Evolutionary conservation across 2,329 filamentous ascomycete genomes (phyloP), one percentile per base, ranked within the genome.

Genomic region (Aspergillus costaricaensis): DNA sequence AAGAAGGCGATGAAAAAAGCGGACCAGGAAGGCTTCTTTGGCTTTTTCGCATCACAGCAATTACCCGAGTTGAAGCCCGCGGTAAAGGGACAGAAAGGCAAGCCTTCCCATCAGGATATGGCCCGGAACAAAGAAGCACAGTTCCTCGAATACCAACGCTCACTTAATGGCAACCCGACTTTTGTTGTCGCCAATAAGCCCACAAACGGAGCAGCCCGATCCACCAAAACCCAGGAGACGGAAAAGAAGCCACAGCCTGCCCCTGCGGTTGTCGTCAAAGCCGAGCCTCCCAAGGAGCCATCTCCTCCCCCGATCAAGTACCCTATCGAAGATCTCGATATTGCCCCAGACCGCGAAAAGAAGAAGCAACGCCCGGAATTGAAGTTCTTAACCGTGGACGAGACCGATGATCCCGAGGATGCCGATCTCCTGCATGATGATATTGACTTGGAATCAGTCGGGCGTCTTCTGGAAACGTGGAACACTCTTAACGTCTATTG

Each of bases 401-500:
- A 85, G 9, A 83, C 85, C 1, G 79, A 83, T 47, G 75, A 82
- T 5, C 72, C 80, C 12, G 79, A 82, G 17, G 77, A 80, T 43
- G 77, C 76, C 58, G 74, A 79, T n/a, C 74, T 80, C 15, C 77
- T 80, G 66, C 70, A 70, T n/a, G 70, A 72, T 58, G 67, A 72
- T 41, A 87, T 98, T 57, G 80, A 88, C 19, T 95, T 94, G 86
- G 87, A 90, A 68, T 94, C 92, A 3, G 86, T 97, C n/a, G 92
- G 93, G 0, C 84, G 87, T 2, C 80, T 98, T 15, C 79, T 99
- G 23, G 94, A 97, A 77, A 91, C 91, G 0, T 99, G 95, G 95
- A 92, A 97, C 69, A 97, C 93, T 0, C 83, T 99, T 36, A 99
- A 97, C 70, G 94, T 99, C n/a, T 97, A 97, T 73, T 96, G 92